A percentile compares a stretch with the other conserved stretches of the same genome.
Evolutionary conservation across 495 filamentous ascomycete genomes (phyloP).

Genomic region (Xylaria longipes): DNA sequence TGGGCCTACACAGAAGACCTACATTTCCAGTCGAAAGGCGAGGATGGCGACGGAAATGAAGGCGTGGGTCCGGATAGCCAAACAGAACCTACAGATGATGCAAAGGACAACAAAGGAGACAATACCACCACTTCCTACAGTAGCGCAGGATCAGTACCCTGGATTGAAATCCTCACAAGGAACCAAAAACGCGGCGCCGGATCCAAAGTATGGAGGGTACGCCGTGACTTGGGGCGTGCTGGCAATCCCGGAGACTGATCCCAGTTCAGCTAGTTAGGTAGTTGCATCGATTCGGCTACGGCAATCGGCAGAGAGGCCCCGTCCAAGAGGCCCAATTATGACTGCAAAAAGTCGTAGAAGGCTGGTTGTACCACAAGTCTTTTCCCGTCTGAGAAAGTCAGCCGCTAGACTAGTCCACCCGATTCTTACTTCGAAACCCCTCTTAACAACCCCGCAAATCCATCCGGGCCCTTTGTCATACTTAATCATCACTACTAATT

Average conservation of each 20-base stretch:
- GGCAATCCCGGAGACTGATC: conserved; percentile 27
- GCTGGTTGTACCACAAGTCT: background rate
- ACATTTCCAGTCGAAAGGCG: conserved; percentile 34
- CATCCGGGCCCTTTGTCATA: conserved; percentile 19
- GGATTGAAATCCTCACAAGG: conserved; percentile 58
- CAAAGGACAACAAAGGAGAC: conserved; percentile 17
- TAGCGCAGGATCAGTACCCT: conserved; percentile 44
- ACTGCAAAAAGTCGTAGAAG: background rate
- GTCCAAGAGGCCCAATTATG: conserved; percentile 14
- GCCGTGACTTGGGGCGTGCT: conserved; percentile 56
- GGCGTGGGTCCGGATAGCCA: conserved; percentile 8
- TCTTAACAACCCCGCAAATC: conserved; percentile 4
- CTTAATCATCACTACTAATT: conserved; percentile 24
- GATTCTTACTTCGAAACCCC: background rate
- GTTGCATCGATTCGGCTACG: background rate
- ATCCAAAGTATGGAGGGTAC: conserved; percentile 60
- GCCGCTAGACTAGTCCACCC: background rate
- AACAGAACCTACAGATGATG: conserved; percentile 13
- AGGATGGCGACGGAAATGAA: conserved; percentile 32
- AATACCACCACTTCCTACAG: background rate
- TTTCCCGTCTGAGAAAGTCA: conserved; percentile 9
- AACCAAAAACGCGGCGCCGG: conserved; percentile 56
- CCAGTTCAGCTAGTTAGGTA: background rate
- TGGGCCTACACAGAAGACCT: conserved; percentile 66
- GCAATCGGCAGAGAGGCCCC: conserved; percentile 6